Evolutionary conservation across 192 early-diverging fungal genomes (phyloP).

Genomic region (Coemansia sp.): DNA sequence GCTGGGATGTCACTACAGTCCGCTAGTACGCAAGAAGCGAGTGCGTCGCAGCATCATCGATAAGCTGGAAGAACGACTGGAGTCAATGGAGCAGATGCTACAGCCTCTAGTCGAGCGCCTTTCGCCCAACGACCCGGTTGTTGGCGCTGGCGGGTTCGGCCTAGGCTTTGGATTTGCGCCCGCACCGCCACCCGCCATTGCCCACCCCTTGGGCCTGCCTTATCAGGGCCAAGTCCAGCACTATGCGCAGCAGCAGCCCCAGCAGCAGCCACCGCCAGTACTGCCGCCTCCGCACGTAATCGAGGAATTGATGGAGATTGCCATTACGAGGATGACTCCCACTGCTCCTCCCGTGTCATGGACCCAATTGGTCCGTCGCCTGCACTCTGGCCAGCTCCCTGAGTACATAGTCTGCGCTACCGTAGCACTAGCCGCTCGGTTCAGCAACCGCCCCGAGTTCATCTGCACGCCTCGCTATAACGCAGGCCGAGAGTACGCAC

Average conservation of each 20-base stretch:
- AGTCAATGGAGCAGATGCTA: slow-evolving; percentile 60
- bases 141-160: slow-evolving; percentile 31
- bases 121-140: slow-evolving; percentile 52
- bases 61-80: slow-evolving; percentile 55
- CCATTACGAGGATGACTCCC: slow-evolving; percentile 40
- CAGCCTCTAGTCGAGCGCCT: slow-evolving; percentile 59
- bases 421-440: slow-evolving; percentile 47
- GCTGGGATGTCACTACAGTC: slow-evolving; percentile 60
- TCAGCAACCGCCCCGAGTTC: slow-evolving; percentile 55
- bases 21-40: slow-evolving; percentile 59
- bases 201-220: slow-evolving; percentile 37
- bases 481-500: slow-evolving; percentile 54
- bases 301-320: slow-evolving; percentile 57
- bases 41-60: slow-evolving; percentile 57
- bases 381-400: slow-evolving; percentile 50
- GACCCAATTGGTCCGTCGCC: slow-evolving; percentile 31
- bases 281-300: slow-evolving; percentile 42
- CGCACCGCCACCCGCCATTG: slow-evolving; percentile 31
- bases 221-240: slow-evolving; percentile 10
- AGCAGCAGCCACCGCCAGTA: slow-evolving; percentile 2
- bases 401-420: slow-evolving; percentile 48
- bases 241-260: slow-evolving; percentile 12
- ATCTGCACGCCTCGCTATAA: slow-evolving; percentile 50
- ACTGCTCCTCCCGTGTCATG: slow-evolving; percentile 45
- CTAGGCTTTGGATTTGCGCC: slow-evolving; percentile 54